Conservation (phyloP, 306 rosid genomes). For the Trichosanthes cucumerina region DNA sequence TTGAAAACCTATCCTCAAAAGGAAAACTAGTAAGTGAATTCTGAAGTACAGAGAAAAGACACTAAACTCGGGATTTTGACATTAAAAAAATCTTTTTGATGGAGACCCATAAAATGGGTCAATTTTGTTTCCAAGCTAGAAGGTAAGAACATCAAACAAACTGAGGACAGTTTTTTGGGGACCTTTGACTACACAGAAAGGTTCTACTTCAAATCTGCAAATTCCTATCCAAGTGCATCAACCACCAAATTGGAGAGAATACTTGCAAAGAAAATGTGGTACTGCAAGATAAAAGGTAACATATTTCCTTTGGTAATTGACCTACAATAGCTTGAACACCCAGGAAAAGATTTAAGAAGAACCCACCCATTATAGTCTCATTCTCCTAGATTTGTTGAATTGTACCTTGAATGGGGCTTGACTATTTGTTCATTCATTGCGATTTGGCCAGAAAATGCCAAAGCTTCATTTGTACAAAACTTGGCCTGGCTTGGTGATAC, state of each 20-base stretch:
- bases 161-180: neutral
- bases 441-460: neutral
- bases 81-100: neutral
- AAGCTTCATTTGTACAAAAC: neutral
- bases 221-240: neutral
- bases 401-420: neutral
- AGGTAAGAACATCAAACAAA: neutral
- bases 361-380: neutral
- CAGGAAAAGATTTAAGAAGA: neutral
- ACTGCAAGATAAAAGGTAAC: neutral
- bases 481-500: neutral
- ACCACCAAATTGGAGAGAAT: neutral
- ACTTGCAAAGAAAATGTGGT: neutral
- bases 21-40: neutral
- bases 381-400: neutral
- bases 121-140: neutral
- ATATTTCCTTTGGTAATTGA: neutral
- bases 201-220: neutral
- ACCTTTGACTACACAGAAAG: neutral
- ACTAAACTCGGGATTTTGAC: neutral
- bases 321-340: neutral
- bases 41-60: neutral
- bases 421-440: neutral
- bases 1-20: neutral
- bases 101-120: neutral